These are phyloP conservation scores for Ogataea chonburiensis DNA, from an alignment of 805 yeast species.

Conservation along the genomic window DNA sequence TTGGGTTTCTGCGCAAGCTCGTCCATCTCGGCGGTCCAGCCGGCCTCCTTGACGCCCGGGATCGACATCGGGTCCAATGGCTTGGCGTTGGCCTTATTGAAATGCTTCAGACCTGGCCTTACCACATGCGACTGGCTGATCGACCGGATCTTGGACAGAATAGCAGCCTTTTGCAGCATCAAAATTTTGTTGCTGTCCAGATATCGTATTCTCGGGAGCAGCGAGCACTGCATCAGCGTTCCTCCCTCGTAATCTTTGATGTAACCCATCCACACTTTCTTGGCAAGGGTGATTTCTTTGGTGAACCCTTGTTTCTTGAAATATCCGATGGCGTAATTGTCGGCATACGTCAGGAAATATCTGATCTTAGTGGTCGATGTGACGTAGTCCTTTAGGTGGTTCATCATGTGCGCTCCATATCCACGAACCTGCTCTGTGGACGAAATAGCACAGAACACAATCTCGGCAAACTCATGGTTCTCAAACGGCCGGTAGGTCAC, in stretches of 20 bases:
- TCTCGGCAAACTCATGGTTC: conserved; percentile 89
- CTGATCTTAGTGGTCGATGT: conserved; percentile 80
- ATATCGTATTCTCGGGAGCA: conserved; percentile 86
- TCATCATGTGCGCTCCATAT: conserved; percentile 98
- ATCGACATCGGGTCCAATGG: conserved; percentile 77
- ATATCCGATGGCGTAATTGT: conserved; percentile 97
- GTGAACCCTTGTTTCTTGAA: conserved; percentile 98
- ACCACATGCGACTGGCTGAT: conserved; percentile 78
- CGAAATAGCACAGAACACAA: conserved; percentile 96
- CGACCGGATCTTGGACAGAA: conserved; percentile 76
- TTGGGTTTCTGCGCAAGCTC: conserved; percentile 93
- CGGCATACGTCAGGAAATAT: conserved; percentile 93
- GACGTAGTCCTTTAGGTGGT: conserved; percentile 94
- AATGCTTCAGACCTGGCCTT: conserved; percentile 75
- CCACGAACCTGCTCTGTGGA: conserved; percentile 98
- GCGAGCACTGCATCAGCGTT: conserved; percentile 94
- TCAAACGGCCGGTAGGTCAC: conserved; percentile 95
- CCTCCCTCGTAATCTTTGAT: conserved; percentile 99
- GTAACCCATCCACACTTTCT: conserved; percentile 94
- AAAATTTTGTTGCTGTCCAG: conserved; percentile 85
- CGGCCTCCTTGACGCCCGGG: conserved; percentile 90
- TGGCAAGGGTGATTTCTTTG: conserved; percentile 85
- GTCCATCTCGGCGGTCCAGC: conserved; percentile 99
- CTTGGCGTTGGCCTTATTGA: conserved; percentile 47
- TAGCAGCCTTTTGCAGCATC: conserved; percentile 87